Evolutionary conservation across 1,284 basidiomycete species (phyloP).

Genomic region (Leccinum holopus): DNA sequence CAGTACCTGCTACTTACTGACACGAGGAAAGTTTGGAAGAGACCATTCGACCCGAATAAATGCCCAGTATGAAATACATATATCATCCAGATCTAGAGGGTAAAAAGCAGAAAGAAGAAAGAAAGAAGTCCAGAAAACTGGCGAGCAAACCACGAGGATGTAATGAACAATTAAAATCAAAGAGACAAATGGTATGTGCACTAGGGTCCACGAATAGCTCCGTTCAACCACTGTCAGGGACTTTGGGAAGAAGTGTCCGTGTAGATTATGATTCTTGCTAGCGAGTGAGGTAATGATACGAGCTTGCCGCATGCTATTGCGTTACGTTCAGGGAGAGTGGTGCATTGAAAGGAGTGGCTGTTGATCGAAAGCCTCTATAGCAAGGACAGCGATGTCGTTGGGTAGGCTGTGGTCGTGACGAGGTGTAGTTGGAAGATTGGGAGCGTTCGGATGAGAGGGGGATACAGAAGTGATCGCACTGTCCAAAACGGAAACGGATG

Average conservation of each 20-base stretch:
- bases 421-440: constrained; percentile 6
- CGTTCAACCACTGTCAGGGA: neutral
- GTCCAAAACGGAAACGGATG: neutral
- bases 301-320: constrained; percentile 1
- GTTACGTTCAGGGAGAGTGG: neutral
- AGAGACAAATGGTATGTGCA: constrained; percentile 1
- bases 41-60: constrained; percentile 3
- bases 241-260: neutral
- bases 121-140: constrained; percentile 1
- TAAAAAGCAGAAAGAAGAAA: neutral
- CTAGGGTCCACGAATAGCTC: neutral
- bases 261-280: constrained; percentile 15
- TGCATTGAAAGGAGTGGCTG: constrained; percentile 6
- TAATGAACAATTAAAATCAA: constrained; percentile 1
- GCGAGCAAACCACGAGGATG: neutral
- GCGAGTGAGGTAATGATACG: constrained; percentile 5
- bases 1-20: neutral
- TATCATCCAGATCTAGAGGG: constrained; percentile 1
- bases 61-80: constrained; percentile 6
- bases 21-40: neutral
- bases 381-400: neutral
- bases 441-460: constrained; percentile 1
- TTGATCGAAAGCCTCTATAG: constrained; percentile 1
- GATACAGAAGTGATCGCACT: neutral
- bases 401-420: constrained; percentile 1